These are phyloP conservation scores for Starmerella lactis-condensi DNA, from an alignment of 805 yeast species.

Conservation along the genomic window DNA sequence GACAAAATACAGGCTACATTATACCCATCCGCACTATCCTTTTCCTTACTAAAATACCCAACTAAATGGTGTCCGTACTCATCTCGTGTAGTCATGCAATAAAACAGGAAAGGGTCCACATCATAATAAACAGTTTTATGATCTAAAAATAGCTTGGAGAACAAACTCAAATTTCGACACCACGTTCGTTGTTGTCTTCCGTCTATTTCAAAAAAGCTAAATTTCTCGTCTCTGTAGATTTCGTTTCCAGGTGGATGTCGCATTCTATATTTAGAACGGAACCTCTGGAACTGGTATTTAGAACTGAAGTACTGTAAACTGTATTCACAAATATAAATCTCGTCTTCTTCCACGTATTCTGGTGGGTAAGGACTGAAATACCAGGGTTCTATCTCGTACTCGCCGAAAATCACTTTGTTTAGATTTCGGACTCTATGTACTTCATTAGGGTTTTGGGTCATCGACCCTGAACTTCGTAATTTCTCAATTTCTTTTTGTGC, in stretches of 20 bases:
- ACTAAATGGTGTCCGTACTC: constrained; percentile 87
- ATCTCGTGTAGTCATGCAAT: constrained; percentile 83
- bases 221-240: constrained; percentile 78
- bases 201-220: constrained; percentile 92
- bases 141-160: constrained; percentile 80
- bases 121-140: constrained; percentile 94
- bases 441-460: constrained; percentile 78
- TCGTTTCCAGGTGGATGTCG: constrained; percentile 98
- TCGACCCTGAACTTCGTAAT: constrained; percentile 85
- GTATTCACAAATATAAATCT: constrained; percentile 77
- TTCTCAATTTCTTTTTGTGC: constrained; percentile 87
- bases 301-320: constrained; percentile 79
- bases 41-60: constrained; percentile 92
- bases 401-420: constrained; percentile 62
- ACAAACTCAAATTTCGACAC: constrained; percentile 85
- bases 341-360: constrained; percentile 83
- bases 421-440: constrained; percentile 81
- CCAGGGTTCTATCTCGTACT: constrained; percentile 93
- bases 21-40: constrained; percentile 85
- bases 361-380: constrained; percentile 94
- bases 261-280: constrained; percentile 68
- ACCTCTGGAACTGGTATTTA: constrained; percentile 77
- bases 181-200: constrained; percentile 91
- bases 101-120: constrained; percentile 91
- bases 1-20: constrained; percentile 95